Conservation (phyloP, 768 basidiomycete genomes). For the Suillus clintonianus region DNA sequence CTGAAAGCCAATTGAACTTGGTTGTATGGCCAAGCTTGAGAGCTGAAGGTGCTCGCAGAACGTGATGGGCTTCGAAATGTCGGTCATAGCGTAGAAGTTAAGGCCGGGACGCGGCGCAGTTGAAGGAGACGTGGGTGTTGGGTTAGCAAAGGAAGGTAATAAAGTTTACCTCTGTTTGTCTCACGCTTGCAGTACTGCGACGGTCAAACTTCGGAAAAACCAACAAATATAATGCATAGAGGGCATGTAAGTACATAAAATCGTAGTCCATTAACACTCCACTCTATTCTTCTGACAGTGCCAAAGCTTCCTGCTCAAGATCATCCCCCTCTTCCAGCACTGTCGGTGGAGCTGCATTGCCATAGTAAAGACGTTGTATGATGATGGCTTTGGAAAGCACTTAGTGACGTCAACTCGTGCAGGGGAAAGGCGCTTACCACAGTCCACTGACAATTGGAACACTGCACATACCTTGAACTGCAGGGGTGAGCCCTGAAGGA, state of each 20-base stretch:
- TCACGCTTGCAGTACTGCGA: constrained; percentile 13
- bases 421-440: constrained; percentile 48
- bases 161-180: constrained; percentile 36
- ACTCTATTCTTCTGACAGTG: constrained; percentile 58
- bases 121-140: constrained; percentile 25
- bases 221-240: not conserved
- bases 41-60: constrained; percentile 94
- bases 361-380: constrained; percentile 73
- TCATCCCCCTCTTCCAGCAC: constrained; percentile 55
- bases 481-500: constrained; percentile 66
- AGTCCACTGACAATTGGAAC: constrained; percentile 80
- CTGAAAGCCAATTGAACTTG: constrained; percentile 96
- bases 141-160: constrained; percentile 16
- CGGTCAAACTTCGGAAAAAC: constrained; percentile 2
- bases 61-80: constrained; percentile 69
- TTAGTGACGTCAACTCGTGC: constrained; percentile 12
- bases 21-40: constrained; percentile 94
- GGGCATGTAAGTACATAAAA: constrained; percentile 3
- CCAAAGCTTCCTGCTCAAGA: constrained; percentile 67
- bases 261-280: not conserved
- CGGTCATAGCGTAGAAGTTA: constrained; percentile 22
- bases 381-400: constrained; percentile 57
- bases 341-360: constrained; percentile 61
- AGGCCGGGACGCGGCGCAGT: constrained; percentile 18
- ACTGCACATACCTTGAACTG: constrained; percentile 85